Evolutionary conservation across 2,329 filamentous ascomycete species (phyloP), one percentile per base, ranked within the genome.

Genomic region (Penicillium sp.): DNA sequence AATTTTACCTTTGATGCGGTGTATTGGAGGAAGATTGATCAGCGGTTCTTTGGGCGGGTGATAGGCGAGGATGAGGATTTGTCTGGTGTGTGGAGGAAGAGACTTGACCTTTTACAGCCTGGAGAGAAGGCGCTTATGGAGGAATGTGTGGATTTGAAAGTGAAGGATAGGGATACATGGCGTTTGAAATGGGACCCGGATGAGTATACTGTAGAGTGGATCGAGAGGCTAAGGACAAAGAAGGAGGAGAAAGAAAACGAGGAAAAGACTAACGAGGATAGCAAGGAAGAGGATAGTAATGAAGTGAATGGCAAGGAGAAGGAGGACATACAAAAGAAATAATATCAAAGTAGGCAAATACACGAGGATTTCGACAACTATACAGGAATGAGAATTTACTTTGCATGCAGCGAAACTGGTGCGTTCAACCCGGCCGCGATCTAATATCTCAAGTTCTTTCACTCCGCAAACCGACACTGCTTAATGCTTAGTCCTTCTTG

Each of bases 111-210:
- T 43, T 35, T 51, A 7, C 42, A 33, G 11, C 38, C 38, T 5
- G 38, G 29, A 13, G 45, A 51, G 28, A 51, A 35, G 43, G 33
- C 32, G 5, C 12, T 48, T 18, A 51, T 51, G 42, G 49, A 51
- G 26, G 11, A 45, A 25, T 24, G 38, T 33, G 49, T 51, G 26
- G 32, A 32, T 12, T 4, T 42, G 42, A 51, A 51, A 33, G 25
- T 48, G 3, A 26, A 43, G 38, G 45, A 51, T 4, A 51, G n/a
- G 38, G 26, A 43, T 18, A 43, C 37, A 12, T 28, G 45, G 27
- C 36, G 34, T 41, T 28, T 43, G 24, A 33, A 35, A 32, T 51
- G 49, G 49, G 49, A 51, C 8, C 45, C 42, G 6, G 49, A 45
- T 48, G 38, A 51, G 39, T 41, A 45, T 24, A 45, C 41, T 24